Percentiles rank a stretch among this genome's conserved stretches.
Evolutionary conservation across 2,329 filamentous ascomycete species (phyloP).

Genomic region (Aspergillus neoniger): DNA sequence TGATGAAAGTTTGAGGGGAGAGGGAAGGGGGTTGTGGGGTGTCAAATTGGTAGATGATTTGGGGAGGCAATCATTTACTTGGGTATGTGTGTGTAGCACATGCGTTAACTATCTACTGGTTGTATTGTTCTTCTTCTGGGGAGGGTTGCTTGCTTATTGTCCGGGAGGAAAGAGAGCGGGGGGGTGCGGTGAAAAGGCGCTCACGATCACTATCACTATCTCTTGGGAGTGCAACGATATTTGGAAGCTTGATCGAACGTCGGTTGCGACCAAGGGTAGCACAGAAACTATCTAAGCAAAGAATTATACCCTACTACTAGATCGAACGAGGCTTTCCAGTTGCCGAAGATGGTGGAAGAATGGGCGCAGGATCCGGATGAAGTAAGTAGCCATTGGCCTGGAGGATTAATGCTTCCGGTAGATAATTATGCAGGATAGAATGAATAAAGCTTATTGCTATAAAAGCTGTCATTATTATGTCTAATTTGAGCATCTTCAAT

Average conservation of each 20-base stretch:
- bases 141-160: background rate
- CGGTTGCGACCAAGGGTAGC: background rate
- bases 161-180: no score
- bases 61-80: no score
- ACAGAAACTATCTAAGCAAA: background rate
- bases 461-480: no score
- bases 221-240: background rate
- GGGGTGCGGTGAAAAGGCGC: constrained; percentile 11
- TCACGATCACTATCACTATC: constrained; percentile 4
- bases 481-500: no score
- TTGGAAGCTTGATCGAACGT: background rate
- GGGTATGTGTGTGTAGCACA: background rate
- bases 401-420: background rate
- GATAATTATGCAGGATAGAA: no score
- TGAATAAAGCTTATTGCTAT: no score
- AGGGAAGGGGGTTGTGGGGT: background rate
- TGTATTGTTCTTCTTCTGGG: background rate
- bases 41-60: background rate
- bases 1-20: no score
- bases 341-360: background rate
- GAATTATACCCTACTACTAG: no score
- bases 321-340: no score
- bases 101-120: background rate
- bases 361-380: no score
- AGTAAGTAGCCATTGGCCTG: no score